A percentile compares a stretch with the other conserved stretches of the same genome.
Conservation (phyloP, 768 basidiomycete genomes). For the Boletus vinaceobasis region DNA sequence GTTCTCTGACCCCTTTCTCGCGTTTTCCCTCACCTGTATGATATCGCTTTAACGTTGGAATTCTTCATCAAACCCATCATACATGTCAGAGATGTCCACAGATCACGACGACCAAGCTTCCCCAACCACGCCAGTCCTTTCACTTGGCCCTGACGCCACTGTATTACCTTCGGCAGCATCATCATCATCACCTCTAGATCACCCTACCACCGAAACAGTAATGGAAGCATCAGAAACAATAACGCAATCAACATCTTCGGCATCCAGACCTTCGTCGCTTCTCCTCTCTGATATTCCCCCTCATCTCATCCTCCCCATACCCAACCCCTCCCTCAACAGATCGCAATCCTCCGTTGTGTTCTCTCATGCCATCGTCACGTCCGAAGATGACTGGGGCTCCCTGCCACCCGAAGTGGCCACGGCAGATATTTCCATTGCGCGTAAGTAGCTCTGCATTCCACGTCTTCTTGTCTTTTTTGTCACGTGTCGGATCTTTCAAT, state of each 20-base stretch:
- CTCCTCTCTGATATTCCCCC: slow-evolving; percentile 13
- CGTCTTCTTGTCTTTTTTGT: neutral
- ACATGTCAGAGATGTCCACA: slow-evolving; percentile 24
- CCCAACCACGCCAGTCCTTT: slow-evolving; percentile 11
- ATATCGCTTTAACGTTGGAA: slow-evolving; percentile 13
- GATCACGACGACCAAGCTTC: slow-evolving; percentile 22
- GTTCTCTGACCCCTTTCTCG: neutral
- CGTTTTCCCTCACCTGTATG: slow-evolving; percentile 14
- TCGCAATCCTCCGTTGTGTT: slow-evolving; percentile 45
- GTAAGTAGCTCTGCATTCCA: slow-evolving; percentile 38
- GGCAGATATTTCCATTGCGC: slow-evolving; percentile 58
- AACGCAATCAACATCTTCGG: slow-evolving; percentile 8
- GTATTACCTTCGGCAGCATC: slow-evolving; percentile 23
- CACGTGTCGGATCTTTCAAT: slow-evolving; percentile 6
- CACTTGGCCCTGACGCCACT: slow-evolving; percentile 18
- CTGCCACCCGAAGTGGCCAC: slow-evolving; percentile 49
- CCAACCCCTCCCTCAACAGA: slow-evolving; percentile 35
- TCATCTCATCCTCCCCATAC: slow-evolving; percentile 43
- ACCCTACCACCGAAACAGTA: slow-evolving; percentile 20
- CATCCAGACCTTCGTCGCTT: slow-evolving; percentile 22
- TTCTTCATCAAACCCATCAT: slow-evolving; percentile 7
- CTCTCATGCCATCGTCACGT: slow-evolving; percentile 38
- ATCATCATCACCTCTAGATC: slow-evolving; percentile 20
- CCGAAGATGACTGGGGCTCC: slow-evolving; percentile 37
- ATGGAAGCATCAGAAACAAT: slow-evolving; percentile 17